phyloP scores from a whole-genome alignment of 106 monocot genomes.

The Dendrobium nobile region DNA sequence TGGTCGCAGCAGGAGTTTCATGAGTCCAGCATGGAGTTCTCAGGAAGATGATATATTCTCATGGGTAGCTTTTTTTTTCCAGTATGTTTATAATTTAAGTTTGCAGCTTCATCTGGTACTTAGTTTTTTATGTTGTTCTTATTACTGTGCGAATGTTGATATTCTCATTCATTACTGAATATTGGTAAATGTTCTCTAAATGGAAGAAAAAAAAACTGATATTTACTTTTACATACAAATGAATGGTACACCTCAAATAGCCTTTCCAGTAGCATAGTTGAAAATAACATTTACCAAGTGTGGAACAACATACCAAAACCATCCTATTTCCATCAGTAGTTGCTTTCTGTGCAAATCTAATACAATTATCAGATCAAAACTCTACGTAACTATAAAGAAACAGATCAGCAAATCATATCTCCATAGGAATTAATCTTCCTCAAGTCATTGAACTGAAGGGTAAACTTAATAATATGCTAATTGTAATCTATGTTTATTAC shows the following conservation, averaged over 20 bases:
- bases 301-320: neutral
- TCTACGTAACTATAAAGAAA: neutral
- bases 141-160: neutral
- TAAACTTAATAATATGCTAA: neutral
- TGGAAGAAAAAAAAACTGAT: neutral
- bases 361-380: neutral
- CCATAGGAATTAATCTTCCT: neutral
- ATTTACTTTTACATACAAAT: neutral
- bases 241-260: neutral
- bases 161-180: neutral
- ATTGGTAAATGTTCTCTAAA: neutral
- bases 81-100: neutral
- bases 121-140: neutral
- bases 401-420: neutral
- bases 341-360: neutral
- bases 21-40: conserved; percentile 87
- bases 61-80: conserved; percentile 53
- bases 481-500: neutral
- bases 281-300: neutral
- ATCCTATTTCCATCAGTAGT: neutral
- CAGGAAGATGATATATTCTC: conserved; percentile 82
- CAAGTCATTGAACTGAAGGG: neutral
- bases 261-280: neutral
- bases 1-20: conserved; percentile 62
- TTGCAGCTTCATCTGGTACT: neutral